phyloP scores from a whole-genome alignment of 495 filamentous ascomycete species.

The Bryoglossum gracile region DNA sequence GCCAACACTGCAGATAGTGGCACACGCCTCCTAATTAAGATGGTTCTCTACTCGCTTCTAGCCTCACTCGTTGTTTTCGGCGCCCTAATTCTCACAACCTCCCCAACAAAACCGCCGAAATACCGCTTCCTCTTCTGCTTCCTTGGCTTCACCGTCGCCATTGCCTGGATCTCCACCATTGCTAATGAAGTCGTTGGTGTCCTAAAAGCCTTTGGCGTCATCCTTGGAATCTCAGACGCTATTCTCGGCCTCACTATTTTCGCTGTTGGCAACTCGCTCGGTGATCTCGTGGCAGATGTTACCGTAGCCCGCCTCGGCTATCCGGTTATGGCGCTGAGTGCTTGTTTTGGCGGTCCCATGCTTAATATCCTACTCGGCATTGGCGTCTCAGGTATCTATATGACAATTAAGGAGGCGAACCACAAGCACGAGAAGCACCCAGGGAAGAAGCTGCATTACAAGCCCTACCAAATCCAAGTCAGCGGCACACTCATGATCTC shows the following conservation, averaged over 20 bases:
- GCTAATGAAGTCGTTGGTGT: constrained; percentile 95
- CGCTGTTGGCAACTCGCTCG: constrained; percentile 90
- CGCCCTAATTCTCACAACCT: constrained; percentile 57
- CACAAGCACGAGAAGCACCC: constrained; percentile 51
- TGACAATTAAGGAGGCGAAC: constrained; percentile 58
- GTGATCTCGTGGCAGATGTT: constrained; percentile 90
- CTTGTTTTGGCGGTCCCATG: constrained; percentile 97
- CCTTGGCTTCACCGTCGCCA: constrained; percentile 82
- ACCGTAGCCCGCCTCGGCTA: constrained; percentile 90
- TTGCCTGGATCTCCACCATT: constrained; percentile 94
- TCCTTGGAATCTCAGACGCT: constrained; percentile 89
- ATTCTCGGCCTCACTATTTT: constrained; percentile 95
- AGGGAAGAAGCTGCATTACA: constrained; percentile 39
- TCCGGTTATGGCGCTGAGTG: constrained; percentile 93
- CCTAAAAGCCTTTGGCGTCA: constrained; percentile 88
- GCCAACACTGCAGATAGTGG: constrained; percentile 50
- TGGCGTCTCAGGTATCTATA: constrained; percentile 79
- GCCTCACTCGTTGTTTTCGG: constrained; percentile 58
- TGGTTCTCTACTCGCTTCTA: constrained; percentile 62
- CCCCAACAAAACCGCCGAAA: constrained; percentile 45
- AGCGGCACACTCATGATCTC: constrained; percentile 77
- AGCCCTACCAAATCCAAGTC: constrained; percentile 74
- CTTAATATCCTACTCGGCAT: constrained; percentile 95
- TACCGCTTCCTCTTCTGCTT: constrained; percentile 76
- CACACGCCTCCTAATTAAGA: constrained; percentile 42